phyloP scores from a whole-genome alignment of 140 eudicot species.

The Stevia rebaudiana region DNA sequence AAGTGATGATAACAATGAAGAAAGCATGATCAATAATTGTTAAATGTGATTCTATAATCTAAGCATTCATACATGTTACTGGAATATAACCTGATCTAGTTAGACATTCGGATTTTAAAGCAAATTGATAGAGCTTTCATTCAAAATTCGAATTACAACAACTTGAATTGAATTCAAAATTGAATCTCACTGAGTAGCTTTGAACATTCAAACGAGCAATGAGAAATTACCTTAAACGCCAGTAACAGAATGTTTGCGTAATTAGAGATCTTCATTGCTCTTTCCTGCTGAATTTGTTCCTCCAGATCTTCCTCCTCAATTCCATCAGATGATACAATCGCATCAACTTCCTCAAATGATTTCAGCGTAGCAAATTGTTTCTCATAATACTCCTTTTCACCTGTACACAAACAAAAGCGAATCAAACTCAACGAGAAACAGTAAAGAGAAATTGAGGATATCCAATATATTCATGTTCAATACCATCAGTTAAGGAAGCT shows the following conservation, averaged over 20 bases:
- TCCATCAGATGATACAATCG: constrained; percentile 42
- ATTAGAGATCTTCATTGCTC: constrained; percentile 92
- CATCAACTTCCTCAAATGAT: constrained; percentile 83
- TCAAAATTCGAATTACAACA: background rate
- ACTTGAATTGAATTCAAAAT: background rate
- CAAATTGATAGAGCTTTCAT: too few species aligned
- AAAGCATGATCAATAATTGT: too few species aligned
- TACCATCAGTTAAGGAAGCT: constrained; percentile 43
- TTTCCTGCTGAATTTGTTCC: constrained; percentile 66
- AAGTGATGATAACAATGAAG: too few species aligned
- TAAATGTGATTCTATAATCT: too few species aligned
- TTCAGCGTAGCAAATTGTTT: constrained; percentile 68
- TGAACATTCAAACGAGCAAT: background rate
- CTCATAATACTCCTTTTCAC: constrained; percentile 81
- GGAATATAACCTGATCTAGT: too few species aligned
- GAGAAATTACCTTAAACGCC: constrained; percentile 56
- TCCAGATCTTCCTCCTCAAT: constrained; percentile 49
- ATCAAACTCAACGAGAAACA: background rate
- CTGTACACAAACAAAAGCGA: constrained; percentile 21
- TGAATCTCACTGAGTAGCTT: background rate
- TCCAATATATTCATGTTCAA: background rate
- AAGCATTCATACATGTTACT: too few species aligned
- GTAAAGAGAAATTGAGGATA: background rate
- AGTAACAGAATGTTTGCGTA: constrained; percentile 66
- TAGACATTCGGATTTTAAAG: too few species aligned